phyloP scores from a whole-genome alignment of 257 asterid species.

The Echites panduratus region DNA sequence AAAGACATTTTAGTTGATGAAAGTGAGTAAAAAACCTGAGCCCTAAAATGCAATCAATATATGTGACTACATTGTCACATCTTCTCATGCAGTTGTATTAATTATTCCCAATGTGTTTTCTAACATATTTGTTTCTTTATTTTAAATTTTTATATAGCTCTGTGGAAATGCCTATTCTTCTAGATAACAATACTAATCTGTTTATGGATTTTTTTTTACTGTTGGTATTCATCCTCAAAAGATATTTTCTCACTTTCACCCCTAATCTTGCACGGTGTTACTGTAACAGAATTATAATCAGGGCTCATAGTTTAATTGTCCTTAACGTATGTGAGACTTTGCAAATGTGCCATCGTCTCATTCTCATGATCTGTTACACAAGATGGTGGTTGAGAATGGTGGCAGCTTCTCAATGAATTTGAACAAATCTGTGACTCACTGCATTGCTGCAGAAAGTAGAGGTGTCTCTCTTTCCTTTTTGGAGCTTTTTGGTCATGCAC shows the following conservation, averaged over 20 bases:
- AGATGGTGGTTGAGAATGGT: slow-evolving; percentile 88
- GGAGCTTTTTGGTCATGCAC: background rate
- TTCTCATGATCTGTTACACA: slow-evolving; percentile 75
- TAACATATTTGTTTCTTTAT: background rate
- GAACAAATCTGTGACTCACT: slow-evolving; percentile 80
- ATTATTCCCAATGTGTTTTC: background rate
- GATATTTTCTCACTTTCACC: too few relatives aligned
- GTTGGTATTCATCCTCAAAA: background rate
- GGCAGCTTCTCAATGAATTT: slow-evolving; percentile 95
- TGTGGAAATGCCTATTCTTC: background rate
- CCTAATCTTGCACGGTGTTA: too few relatives aligned
- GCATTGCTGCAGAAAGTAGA: slow-evolving; percentile 83
- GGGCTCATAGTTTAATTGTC: slow-evolving; percentile 2
- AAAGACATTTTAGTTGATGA: background rate
- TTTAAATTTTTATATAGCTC: background rate
- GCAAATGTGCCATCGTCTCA: slow-evolving; percentile 65
- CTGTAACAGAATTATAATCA: background rate
- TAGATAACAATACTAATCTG: background rate
- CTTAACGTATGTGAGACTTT: slow-evolving; percentile 75
- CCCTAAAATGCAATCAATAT: background rate
- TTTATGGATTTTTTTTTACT: background rate
- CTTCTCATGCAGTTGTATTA: background rate
- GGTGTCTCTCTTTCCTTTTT: slow-evolving; percentile 37
- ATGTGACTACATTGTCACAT: background rate
- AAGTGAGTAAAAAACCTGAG: background rate